phyloP scores from a whole-genome alignment of 805 yeast species.

The Ogataea haglerorum region DNA sequence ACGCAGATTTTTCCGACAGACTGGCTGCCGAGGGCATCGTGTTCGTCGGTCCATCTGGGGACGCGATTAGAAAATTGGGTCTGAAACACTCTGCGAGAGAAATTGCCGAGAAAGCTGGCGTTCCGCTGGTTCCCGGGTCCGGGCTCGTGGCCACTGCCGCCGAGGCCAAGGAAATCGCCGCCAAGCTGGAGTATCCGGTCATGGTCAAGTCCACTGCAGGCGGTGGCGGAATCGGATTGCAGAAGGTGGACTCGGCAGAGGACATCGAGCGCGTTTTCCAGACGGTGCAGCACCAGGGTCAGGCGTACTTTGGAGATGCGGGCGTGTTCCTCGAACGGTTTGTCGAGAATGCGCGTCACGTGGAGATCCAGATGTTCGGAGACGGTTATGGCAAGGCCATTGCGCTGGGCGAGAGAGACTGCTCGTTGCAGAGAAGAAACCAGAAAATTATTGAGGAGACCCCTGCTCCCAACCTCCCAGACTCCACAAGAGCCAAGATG shows the following conservation, averaged over 20 bases:
- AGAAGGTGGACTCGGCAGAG: conserved; percentile 78
- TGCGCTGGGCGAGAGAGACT: conserved; percentile 95
- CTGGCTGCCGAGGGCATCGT: conserved; percentile 79
- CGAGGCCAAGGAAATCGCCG: conserved; percentile 77
- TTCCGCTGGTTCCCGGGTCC: conserved; percentile 97
- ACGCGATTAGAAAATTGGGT: conserved; percentile 86
- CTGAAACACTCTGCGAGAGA: conserved; percentile 95
- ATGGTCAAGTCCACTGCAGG: conserved; percentile 99
- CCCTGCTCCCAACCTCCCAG: conserved; percentile 94
- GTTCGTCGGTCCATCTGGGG: conserved; percentile 96
- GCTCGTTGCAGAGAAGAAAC: conserved; percentile 95
- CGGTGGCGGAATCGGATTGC: conserved; percentile 98
- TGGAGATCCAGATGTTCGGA: conserved; percentile 94
- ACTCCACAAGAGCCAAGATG: conserved; percentile 67
- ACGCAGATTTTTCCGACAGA: conserved; percentile 92
- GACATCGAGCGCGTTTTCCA: conserved; percentile 84
- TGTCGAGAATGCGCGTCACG: conserved; percentile 93
- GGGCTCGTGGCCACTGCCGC: conserved; percentile 67
- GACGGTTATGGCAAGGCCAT: conserved; percentile 92
- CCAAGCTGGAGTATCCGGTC: conserved; percentile 75
- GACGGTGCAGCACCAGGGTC: conserved; percentile 92
- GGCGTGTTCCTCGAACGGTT: conserved; percentile 95
- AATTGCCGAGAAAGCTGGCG: conserved; percentile 87
- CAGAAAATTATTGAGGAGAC: conserved; percentile 97
- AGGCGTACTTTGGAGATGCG: conserved; percentile 88